Percentiles rank a stretch among this genome's conserved stretches.
These are phyloP conservation scores for Mycena kentingensis DNA, from an alignment of 768 basidiomycete species.

Conservation along the genomic window DNA sequence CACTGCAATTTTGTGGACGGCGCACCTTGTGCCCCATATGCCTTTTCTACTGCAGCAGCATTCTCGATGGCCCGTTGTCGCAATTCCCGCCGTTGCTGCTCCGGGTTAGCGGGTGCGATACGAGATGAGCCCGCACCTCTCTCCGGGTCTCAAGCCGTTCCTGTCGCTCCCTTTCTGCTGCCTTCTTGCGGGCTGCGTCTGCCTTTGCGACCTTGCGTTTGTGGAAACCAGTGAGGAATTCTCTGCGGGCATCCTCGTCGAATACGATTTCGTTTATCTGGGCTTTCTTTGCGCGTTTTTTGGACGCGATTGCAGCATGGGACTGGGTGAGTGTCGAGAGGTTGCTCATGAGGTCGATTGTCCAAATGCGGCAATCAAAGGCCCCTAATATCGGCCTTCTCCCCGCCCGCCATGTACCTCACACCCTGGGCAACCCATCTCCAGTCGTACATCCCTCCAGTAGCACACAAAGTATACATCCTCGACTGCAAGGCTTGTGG, in stretches of 20 bases:
- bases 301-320: constrained; percentile 63
- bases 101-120: constrained; percentile 13
- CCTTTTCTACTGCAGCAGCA: constrained; percentile 73
- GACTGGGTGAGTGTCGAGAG: constrained; percentile 61
- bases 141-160: constrained; percentile 72
- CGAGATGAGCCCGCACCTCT: constrained; percentile 54
- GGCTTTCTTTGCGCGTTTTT: constrained; percentile 61
- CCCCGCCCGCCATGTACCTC: constrained; percentile 34
- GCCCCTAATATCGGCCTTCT: too few relatives aligned
- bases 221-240: constrained; percentile 91
- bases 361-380: too few relatives aligned
- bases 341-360: constrained; percentile 41
- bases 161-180: constrained; percentile 75
- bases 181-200: constrained; percentile 73
- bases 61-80: constrained; percentile 79
- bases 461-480: constrained; percentile 78
- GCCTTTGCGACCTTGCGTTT: constrained; percentile 87
- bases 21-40: constrained; percentile 61
- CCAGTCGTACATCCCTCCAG: constrained; percentile 41
- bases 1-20: constrained; percentile 4
- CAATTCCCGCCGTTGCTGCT: constrained; percentile 74
- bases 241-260: constrained; percentile 83
- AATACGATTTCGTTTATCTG: constrained; percentile 84
- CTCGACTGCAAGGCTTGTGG: constrained; percentile 75
- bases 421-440: constrained; percentile 36